Evolutionary conservation across 73 alveolate species (phyloP), one percentile per base, ranked within the genome.

Genomic region (Tetrahymena borealis): DNA sequence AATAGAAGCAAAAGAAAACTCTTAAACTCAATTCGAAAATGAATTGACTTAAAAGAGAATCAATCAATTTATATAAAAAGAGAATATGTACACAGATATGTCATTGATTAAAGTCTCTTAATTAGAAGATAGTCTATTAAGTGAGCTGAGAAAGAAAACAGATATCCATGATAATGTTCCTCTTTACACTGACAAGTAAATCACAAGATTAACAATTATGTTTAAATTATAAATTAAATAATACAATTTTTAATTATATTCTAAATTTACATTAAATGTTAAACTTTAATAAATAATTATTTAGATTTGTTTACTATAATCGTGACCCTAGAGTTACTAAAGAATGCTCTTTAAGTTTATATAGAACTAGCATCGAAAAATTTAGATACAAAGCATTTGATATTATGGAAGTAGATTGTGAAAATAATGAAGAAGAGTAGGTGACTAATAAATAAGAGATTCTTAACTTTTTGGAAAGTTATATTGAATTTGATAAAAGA

Each of bases 121-220:
- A 35, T 20, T 60, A 60, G 85, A 60, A 60, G 85, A 60, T n/a
- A n/a, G 37, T 4, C 28, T 60, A 18, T 35, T 60, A 24, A 60
- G 10, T 60, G 85, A 60, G n/a, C 85, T 60, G 9, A 60, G 16
- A 60, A 60, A 60, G 28, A 60, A 60, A n/a, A 60, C 38, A 24
- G 85, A 60, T 60, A 60, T 60, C 85, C 85, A 60, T 60, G 85
- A 60, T 60, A 60, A n/a, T 60, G 85, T 60, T 18, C 85, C 85
- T 60, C 28, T 60, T 7, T 60, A 60, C 28, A 60, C 85, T 60
- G 85, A 60, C 28, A 60, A 60, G 85, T 60, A 60, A 60, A 60
- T 60, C n/a, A 60, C 85, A n/a, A n/a, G n/a, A n/a, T n/a, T n/a
- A n/a, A n/a, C n/a, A n/a, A n/a, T n/a, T n/a, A n/a, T n/a, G n/a